A percentile compares a stretch with the other conserved stretches of the same genome.
Conservation (phyloP, 495 filamentous ascomycete species). For the Podospora anserina region DNA sequence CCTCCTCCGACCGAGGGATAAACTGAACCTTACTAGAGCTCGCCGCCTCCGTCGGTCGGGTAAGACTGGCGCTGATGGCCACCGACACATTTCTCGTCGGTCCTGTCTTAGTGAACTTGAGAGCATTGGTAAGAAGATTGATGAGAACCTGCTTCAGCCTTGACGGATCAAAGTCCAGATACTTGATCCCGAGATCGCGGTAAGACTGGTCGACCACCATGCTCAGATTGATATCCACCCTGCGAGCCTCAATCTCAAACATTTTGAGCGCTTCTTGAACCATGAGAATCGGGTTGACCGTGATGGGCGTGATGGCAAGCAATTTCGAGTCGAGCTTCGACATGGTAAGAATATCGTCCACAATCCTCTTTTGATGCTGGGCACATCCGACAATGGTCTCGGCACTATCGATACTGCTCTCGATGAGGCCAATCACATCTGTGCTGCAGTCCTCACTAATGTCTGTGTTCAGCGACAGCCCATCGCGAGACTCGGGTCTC, state of each 20-base stretch:
- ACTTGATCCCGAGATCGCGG: slow-evolving; percentile 53
- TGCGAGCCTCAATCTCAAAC: slow-evolving; percentile 67
- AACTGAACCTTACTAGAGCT: slow-evolving; percentile 36
- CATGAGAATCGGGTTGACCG: slow-evolving; percentile 60
- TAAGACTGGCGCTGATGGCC: slow-evolving; percentile 30
- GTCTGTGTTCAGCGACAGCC: slow-evolving; percentile 1
- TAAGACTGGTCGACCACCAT: slow-evolving; percentile 60
- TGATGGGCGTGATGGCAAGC: slow-evolving; percentile 63
- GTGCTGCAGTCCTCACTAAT: slow-evolving; percentile 13
- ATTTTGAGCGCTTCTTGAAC: slow-evolving; percentile 63
- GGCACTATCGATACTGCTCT: slow-evolving; percentile 60
- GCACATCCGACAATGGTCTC: slow-evolving; percentile 74
- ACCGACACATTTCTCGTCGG: slow-evolving; percentile 37
- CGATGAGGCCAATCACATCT: slow-evolving; percentile 40
- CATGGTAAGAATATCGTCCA: slow-evolving; percentile 74
- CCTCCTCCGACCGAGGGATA: slow-evolving; percentile 31
- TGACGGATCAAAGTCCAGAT: slow-evolving; percentile 67
- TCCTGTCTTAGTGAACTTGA: slow-evolving; percentile 67
- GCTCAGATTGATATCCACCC: slow-evolving; percentile 61
- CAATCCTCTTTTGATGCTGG: slow-evolving; percentile 74
- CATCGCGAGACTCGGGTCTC: neutral
- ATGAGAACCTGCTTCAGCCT: slow-evolving; percentile 70
- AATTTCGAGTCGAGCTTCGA: slow-evolving; percentile 75
- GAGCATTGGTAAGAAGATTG: slow-evolving; percentile 68
- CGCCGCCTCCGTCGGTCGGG: slow-evolving; percentile 31